Evolutionary conservation across 495 filamentous ascomycete species (phyloP), one percentile per base, ranked within the genome.

Genomic region (Apiosordaria backusii): DNA sequence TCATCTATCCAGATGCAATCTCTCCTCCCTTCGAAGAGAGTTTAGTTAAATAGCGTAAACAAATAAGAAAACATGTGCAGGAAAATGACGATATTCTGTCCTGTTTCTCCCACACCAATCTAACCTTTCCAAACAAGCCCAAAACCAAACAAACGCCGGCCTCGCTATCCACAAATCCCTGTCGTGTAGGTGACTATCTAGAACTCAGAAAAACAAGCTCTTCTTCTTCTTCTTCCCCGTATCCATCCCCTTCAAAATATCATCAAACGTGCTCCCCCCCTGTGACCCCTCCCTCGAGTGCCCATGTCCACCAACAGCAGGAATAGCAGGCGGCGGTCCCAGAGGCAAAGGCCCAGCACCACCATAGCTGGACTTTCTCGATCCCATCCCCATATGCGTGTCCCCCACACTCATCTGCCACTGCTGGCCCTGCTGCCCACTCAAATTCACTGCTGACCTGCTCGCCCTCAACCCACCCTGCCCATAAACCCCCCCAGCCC

Each of bases 221-320:
- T 82, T 83, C 72, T 68, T 72, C 62, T 79, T 77, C 74, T 78
- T 79, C 60, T 72, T 73, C 66, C 77, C 74, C 50, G 73, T 68
- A 53, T 78, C 76, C 74, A 83, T 81, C n/a, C 78, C 78, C 60
- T 81, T 83, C n/a, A 89, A 70, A 62, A 89, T 89, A 63, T 86
- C 84, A 73, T 89, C 86, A 76, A 89, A 89, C n/a, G 86, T 89
- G 71, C 82, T 85, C 10, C 73, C 79, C 4, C 73, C 77, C 13
- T 64, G 21, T 22, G 64, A 64, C n/a, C 62, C 64, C 5, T 61
- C 58, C 58, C 26, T 50, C 19, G 21, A 55, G 21, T 65, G 63
- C 3, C 40, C 62, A 3, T 24, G 26, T 16, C 29, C 65, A n/a
- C 23, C 26, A 60, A 27, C 25, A n/a, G 59, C n/a, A 61, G 59